Evolutionary conservation across 1,284 basidiomycete species (phyloP), one percentile per base, ranked within the genome.

Genomic region (Coriolopsis trogii): DNA sequence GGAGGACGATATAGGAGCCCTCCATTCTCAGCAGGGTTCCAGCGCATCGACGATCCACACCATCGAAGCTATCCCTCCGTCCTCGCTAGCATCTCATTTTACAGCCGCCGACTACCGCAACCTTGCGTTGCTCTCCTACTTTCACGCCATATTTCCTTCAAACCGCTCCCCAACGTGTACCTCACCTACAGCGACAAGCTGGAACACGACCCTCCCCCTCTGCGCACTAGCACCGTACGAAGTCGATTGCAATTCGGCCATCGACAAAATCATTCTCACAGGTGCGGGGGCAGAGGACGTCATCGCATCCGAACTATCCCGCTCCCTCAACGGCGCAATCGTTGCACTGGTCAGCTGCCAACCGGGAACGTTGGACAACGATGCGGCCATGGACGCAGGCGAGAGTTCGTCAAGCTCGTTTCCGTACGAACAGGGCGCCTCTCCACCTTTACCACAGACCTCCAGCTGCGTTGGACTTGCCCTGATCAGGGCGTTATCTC

Each of bases 291-390:
- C 75, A 12, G 90, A 94, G 59, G 91, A 93, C 53, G 83, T 93
- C 43, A 76, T 84, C 0, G 75, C 74, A 3, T 72, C 76, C 6
- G 92, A 94, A 67, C 69, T 91, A 23, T 70, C 71, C 1, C 72
- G 81, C 3, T 92, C 92, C 0, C 73, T 98, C 38, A 93, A 94
- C 58, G 89, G 90, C 0, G 83, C 87, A 1, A 61, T 98, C 20
- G 91, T 97, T 6, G 94, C 81, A 0, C 77, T 96, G 4, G 75
- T 93, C 7, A 69, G 68, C 8, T 76, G 71, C 47, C 73, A 81
- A 5, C 68, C 73, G 8, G 77, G 71, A 5, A 71, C 71, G 4
- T 52, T 75, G 24, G 73, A 75, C 15, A 20, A 48, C 8, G 63
- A 62, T 12, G 4, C 12, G 3, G 16, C n/a, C 9, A 8, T 25